Percentiles rank a stretch among this genome's conserved stretches.
Conservation (phyloP, 2,329 filamentous ascomycete species). For the Cylindrodendrum hubeiense region DNA sequence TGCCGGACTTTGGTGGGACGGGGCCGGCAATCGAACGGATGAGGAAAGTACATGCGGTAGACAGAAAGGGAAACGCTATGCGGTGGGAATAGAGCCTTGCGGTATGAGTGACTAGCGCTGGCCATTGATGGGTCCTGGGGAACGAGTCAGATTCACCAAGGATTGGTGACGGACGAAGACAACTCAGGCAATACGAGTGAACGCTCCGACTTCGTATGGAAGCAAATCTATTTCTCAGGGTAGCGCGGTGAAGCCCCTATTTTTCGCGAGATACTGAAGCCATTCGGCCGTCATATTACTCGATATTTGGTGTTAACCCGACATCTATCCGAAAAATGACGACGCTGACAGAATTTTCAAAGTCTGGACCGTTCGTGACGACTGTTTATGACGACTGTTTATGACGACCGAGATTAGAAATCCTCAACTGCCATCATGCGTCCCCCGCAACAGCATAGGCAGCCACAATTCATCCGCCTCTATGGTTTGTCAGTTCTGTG, state of each 20-base stretch:
- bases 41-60: neutral
- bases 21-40: neutral
- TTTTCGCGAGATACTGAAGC: neutral
- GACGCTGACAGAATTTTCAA: slow-evolving; percentile 16
- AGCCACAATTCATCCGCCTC: neutral
- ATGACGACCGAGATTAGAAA: slow-evolving; percentile 22
- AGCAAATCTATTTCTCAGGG: neutral
- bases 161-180: neutral
- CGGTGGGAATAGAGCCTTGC: neutral
- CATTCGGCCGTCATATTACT: slow-evolving; percentile 11
- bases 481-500: neutral
- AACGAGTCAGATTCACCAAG: neutral
- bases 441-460: neutral
- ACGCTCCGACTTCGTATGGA: too few species aligned
- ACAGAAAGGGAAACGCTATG: neutral
- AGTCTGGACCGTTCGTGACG: slow-evolving; percentile 4
- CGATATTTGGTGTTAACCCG: neutral
- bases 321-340: slow-evolving; percentile 14
- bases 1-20: neutral
- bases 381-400: neutral
- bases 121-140: neutral
- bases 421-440: neutral
- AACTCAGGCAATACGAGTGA: neutral
- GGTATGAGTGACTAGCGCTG: neutral
- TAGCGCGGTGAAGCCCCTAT: neutral